Conservation (phyloP, 805 yeast genomes). For the Cyberlindnera mississippiensis region DNA sequence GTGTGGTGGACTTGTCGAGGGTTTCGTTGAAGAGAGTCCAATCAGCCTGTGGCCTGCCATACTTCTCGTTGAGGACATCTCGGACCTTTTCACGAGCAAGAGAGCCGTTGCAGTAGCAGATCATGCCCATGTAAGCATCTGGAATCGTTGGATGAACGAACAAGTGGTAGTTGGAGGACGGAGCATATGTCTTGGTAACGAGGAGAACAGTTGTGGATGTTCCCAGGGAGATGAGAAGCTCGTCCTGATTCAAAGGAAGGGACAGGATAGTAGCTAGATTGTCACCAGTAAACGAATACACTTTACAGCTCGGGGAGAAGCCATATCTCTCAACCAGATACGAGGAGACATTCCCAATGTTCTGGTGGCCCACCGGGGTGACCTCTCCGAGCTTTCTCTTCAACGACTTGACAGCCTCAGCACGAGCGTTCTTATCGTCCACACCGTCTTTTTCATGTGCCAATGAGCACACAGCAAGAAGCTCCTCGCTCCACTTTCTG, state of each 20-base stretch:
- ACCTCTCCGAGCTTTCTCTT: constrained; percentile 51
- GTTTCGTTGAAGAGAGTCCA: constrained; percentile 64
- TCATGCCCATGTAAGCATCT: constrained; percentile 86
- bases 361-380: constrained; percentile 44
- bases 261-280: constrained; percentile 85
- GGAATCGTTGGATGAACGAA: constrained; percentile 83
- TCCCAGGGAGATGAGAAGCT: constrained; percentile 77
- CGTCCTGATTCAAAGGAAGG: constrained; percentile 71
- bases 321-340: constrained; percentile 69
- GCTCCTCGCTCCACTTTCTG: constrained; percentile 49
- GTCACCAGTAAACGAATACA: constrained; percentile 85
- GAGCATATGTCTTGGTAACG: constrained; percentile 71
- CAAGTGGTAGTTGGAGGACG: constrained; percentile 79
- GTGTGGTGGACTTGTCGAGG: constrained; percentile 32
- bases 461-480: constrained; percentile 42
- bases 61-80: constrained; percentile 52
- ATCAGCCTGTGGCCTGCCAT: constrained; percentile 31
- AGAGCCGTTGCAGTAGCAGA: constrained; percentile 90
- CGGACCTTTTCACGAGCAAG: constrained; percentile 78
- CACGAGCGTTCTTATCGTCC: constrained; percentile 7
- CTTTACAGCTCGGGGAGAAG: constrained; percentile 48
- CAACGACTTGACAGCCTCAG: constrained; percentile 31
- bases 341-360: constrained; percentile 48
- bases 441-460: constrained; percentile 29
- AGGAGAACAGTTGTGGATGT: constrained; percentile 88